Evolutionary conservation across 768 basidiomycete species (phyloP).

Genomic region (Ephemerocybe angulata): DNA sequence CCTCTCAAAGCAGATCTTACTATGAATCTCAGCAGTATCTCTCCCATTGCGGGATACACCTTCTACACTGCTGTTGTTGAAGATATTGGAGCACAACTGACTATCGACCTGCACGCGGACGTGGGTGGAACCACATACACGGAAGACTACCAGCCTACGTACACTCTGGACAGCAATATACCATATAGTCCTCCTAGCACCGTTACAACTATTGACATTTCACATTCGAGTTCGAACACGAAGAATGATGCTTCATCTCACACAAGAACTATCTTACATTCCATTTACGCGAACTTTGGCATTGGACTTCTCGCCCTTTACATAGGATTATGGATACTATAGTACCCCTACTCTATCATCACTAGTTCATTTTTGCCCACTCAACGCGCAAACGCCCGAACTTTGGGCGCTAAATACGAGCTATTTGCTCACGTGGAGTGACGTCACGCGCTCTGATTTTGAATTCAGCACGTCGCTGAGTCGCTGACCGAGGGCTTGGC

Average conservation of each 20-base stretch:
- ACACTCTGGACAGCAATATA: constrained; percentile 9
- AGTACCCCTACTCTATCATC: too few relatives aligned
- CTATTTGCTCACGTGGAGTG: not conserved
- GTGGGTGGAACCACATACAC: constrained; percentile 21
- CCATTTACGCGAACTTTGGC: not conserved
- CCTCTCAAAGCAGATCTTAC: constrained; percentile 29
- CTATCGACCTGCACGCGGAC: constrained; percentile 25
- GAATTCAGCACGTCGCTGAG: too few relatives aligned
- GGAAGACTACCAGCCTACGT: constrained; percentile 20
- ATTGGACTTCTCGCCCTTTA: not conserved
- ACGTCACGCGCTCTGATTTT: not conserved
- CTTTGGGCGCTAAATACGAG: too few relatives aligned
- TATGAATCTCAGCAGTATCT: constrained; percentile 23
- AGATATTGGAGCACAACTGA: constrained; percentile 26
- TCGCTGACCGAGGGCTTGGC: too few relatives aligned
- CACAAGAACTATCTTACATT: not conserved
- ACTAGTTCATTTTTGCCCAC: not conserved
- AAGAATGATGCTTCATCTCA: not conserved
- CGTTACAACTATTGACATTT: not conserved
- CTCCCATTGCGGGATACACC: constrained; percentile 30
- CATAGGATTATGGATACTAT: not conserved
- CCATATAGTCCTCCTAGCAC: constrained; percentile 13
- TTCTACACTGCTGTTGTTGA: constrained; percentile 30
- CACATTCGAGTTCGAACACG: not conserved
- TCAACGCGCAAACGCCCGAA: not conserved